Percentiles rank a stretch among this genome's conserved stretches.
These are phyloP conservation scores for Lactarius pseudohatsudake DNA, from an alignment of 768 basidiomycete genomes.

Conservation along the genomic window DNA sequence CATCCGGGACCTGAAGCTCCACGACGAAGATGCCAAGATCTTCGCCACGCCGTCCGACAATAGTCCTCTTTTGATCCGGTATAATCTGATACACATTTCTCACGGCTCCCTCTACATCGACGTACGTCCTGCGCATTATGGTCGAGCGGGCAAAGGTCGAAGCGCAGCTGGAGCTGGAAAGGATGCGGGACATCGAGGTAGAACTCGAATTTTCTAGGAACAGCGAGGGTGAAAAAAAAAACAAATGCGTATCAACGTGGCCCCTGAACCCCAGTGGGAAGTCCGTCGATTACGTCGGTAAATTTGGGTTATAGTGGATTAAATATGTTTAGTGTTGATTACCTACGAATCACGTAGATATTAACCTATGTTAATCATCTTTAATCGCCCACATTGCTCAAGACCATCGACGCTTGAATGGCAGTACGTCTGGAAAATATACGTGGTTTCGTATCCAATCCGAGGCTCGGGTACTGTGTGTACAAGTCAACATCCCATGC, in stretches of 20 bases:
- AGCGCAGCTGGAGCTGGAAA: constrained; percentile 63
- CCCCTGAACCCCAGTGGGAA: too few relatives aligned
- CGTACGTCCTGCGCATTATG: constrained; percentile 63
- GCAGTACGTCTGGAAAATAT: too few relatives aligned
- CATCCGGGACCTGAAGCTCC: constrained; percentile 62
- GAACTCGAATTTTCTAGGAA: constrained; percentile 62
- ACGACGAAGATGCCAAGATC: constrained; percentile 55
- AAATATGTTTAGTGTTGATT: too few relatives aligned
- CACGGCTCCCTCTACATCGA: constrained; percentile 69
- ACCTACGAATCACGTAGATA: too few relatives aligned
- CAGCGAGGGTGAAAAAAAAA: constrained; percentile 43
- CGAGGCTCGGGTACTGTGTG: too few relatives aligned
- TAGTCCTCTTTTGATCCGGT: constrained; percentile 12
- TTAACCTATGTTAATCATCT: too few relatives aligned
- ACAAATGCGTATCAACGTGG: constrained; percentile 49
- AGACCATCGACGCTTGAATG: too few relatives aligned
- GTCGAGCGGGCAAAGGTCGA: constrained; percentile 68
- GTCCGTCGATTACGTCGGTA: too few relatives aligned
- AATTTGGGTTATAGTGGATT: too few relatives aligned
- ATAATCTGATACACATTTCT: constrained; percentile 4
- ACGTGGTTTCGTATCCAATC: too few relatives aligned
- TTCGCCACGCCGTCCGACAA: constrained; percentile 66
- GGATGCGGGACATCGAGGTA: constrained; percentile 68
- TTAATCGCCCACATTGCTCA: too few relatives aligned
- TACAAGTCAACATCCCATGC: too few relatives aligned